Evolutionary conservation across 352 stramenopile genomes (phyloP), one percentile per base, ranked within the genome.

Genomic region (Phytophthora gonapodyides): DNA sequence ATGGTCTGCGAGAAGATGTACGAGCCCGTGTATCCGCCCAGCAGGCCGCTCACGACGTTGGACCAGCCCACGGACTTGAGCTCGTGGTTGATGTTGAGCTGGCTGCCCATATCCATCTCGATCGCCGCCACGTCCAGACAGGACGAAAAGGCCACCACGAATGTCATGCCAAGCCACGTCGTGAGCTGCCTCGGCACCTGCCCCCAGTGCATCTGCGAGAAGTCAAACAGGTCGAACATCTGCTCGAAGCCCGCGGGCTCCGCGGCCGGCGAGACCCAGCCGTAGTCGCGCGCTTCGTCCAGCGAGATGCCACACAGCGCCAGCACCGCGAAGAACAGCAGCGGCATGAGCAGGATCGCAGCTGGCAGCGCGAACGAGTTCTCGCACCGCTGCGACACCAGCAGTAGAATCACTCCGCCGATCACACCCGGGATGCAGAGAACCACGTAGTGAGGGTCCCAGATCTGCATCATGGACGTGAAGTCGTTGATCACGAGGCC

Each of bases 1-100:
- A 99, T 98, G 16, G 95, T 99, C 80, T 99, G 97, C 31, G 84
- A 98, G 74, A 99, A 99, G 61, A 99, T 99, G 75, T 99, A 99
- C 21, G 87, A 98, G 7, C 97, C 97, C 10, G 97, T 99, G 79
- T 99, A 99, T 45, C 97, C 97, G 24, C 97, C 97, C 0, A 95
- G 86, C 34, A 99, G 16, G 0, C 97, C 97, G 46, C 87, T 98
- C 5, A 99, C 71, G 12, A 99, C 65, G 76, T 99, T 99, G 33
- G 89, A 98, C 67, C 98, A 94, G 4, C 97, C 97, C 11, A 99
- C 96, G 24, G 87, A 97, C 38, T 80, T 66, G 10, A 97, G 71
- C 67, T 99, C 96, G 61, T 97, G 78, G 75, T 99, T 97, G 77
- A 98, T 98, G 63, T 98, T 79, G 2, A 99, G 81, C 19, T 93